Evolutionary conservation across 768 basidiomycete species (phyloP), one percentile per base, ranked within the genome.

Genomic region (Boletus sp.): DNA sequence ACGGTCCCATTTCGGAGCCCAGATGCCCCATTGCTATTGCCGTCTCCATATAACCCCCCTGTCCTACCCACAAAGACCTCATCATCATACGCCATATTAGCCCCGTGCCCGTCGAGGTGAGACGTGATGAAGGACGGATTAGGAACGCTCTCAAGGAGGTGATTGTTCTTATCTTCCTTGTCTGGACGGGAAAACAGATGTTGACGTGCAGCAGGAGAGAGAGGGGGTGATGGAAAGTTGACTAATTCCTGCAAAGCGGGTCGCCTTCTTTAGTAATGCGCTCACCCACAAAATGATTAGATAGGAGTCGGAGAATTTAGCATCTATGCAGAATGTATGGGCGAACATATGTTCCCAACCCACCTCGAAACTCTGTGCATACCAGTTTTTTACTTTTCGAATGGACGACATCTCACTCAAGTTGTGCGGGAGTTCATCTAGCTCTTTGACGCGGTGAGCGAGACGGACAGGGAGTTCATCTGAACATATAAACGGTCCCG

Each of bases 291-390:
- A 33, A 15, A 30, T 30, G 32, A 49, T 39, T 7, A 21, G 13
- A 51, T 23, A 44, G 7, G 17, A 43, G 14, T 33, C 19, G 33
- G 8, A 19, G 15, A 19, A 30, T 23, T 47, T 30, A 41, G 17
- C 11, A 27, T 19, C 35, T 15, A 21, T 17, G 33, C 15, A 33
- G 17, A n/a, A 14, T 25, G 9, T 6, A 30, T 45, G 35, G 1
- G 10, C 4, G 30, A 19, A 11, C 0, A 14, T 14, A 14, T 40
- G 11, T 19, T n/a, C 17, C 39, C 30, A 32, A 59, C 85, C 48
- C 50, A 95, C 96, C 82, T 98, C 91, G 70, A 99, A 98, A 15
- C 90, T 93, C 76, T 98, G 93, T 1, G 96, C 96, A 71, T 99
- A 99, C 97, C 97, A 99, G 65, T 96, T 88, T 76, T 94, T 95